phyloP scores from a whole-genome alignment of 2,329 filamentous ascomycete genomes.

The Apiospora phragmitis region DNA sequence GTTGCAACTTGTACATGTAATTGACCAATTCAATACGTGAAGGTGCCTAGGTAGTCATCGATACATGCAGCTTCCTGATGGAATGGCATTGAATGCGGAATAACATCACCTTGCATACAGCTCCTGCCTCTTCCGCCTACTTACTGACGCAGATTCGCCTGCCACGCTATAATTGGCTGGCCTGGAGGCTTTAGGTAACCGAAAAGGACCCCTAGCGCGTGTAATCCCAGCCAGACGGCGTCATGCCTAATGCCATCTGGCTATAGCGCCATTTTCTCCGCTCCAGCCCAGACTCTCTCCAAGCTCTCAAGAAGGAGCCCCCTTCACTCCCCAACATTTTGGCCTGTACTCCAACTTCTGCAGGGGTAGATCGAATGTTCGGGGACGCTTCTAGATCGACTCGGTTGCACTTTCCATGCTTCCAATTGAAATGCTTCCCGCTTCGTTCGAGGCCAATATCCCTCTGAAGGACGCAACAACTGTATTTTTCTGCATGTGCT shows the following conservation, averaged over 20 bases:
- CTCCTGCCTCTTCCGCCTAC: neutral
- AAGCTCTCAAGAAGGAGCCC: neutral
- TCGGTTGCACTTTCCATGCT: neutral
- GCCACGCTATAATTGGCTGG: neutral
- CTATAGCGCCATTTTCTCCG: slow-evolving; percentile 2
- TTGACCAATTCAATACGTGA: neutral
- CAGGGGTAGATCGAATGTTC: neutral
- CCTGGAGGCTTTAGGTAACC: neutral
- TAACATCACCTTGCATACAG: neutral
- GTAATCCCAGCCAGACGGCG: neutral
- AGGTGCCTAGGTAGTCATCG: neutral
- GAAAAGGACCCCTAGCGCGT: neutral
- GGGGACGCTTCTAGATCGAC: neutral
- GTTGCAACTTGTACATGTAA: neutral
- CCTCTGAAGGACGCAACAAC: neutral
- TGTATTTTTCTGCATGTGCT: neutral
- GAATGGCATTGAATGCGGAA: neutral
- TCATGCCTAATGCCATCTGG: neutral
- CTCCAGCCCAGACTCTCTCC: neutral
- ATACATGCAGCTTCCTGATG: neutral
- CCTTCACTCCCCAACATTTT: neutral
- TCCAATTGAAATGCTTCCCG: neutral
- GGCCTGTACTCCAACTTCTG: slow-evolving; percentile 4
- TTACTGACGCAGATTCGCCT: neutral
- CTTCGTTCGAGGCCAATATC: neutral